Evolutionary conservation across 169 alveolate species (phyloP).

Genomic region (Amoebophrya sp.): DNA sequence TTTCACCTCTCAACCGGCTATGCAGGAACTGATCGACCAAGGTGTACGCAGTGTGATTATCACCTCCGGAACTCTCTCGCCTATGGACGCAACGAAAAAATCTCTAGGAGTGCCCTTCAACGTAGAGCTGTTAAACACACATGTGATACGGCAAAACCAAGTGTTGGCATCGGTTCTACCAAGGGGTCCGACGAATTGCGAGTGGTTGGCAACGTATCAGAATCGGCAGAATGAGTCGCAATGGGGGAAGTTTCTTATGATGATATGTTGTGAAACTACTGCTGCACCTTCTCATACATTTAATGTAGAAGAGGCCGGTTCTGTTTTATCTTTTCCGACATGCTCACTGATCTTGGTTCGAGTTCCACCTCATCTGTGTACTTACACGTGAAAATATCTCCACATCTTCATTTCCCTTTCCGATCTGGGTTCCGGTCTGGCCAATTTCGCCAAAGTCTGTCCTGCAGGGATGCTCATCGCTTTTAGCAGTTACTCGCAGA

Average conservation of each 20-base stretch:
- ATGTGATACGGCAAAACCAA: neutral
- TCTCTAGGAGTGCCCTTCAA: slow-evolving; percentile 11
- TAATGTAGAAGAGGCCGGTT: no score
- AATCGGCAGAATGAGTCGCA: neutral
- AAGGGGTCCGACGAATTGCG: neutral
- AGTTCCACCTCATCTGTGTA: no score
- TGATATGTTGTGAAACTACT: no score
- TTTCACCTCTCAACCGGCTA: neutral
- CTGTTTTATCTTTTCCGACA: no score
- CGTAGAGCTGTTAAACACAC: neutral
- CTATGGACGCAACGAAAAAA: neutral
- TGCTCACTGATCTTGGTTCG: no score
- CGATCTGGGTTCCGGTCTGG: slow-evolving; percentile 30
- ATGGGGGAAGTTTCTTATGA: no score
- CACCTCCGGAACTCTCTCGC: neutral
- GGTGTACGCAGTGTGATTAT: neutral
- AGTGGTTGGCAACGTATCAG: neutral
- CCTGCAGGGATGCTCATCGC: slow-evolving; percentile 31
- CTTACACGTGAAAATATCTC: no score
- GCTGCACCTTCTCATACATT: no score
- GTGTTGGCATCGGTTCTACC: neutral
- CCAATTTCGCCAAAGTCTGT: slow-evolving; percentile 34
- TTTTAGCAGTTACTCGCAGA: slow-evolving; percentile 29
- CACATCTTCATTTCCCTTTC: no score
- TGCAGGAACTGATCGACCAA: neutral